Percentiles rank a stretch among this genome's conserved stretches.
These are phyloP conservation scores for Cladosporium colombiae DNA, from an alignment of 2,329 filamentous ascomycete species.

Conservation along the genomic window DNA sequence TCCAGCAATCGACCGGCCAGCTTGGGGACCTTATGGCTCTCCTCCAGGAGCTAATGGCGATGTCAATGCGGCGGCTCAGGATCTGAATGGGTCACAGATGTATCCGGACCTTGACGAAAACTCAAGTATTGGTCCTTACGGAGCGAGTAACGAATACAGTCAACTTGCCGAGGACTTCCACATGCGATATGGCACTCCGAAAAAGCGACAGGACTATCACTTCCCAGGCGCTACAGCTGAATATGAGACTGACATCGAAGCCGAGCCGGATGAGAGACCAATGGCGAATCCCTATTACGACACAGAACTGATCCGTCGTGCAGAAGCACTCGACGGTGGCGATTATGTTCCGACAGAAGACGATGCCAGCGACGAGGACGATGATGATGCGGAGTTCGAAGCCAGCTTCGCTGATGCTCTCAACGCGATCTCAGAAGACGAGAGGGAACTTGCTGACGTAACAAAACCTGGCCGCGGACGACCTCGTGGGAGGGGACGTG, in stretches of 20 bases:
- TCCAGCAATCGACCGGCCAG: constrained; percentile 3
- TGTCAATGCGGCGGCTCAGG: not conserved
- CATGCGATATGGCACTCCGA: constrained; percentile 13
- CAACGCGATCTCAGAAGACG: constrained; percentile 12
- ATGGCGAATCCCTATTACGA: constrained; percentile 18
- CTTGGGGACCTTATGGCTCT: constrained; percentile 9
- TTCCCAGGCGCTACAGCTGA: constrained; percentile 14
- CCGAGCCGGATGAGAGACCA: constrained; percentile 10
- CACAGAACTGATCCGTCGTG: constrained; percentile 11
- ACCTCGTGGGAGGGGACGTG: constrained; percentile 22
- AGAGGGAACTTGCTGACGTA: not conserved
- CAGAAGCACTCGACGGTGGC: constrained; percentile 10
- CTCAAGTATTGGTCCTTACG: constrained; percentile 5
- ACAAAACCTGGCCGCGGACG: constrained; percentile 8
- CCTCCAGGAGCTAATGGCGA: not conserved
- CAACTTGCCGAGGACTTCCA: constrained; percentile 24
- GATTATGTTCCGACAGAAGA: constrained; percentile 17
- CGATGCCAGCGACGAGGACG: constrained; percentile 7
- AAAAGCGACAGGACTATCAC: constrained; percentile 11
- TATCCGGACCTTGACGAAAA: constrained; percentile 15
- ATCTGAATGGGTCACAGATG: not conserved
- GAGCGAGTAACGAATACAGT: constrained; percentile 16
- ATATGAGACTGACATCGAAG: constrained; percentile 15
- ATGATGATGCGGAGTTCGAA: constrained; percentile 15
- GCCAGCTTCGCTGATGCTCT: constrained; percentile 10